Base-by-base conservation (phyloP, 192 early-diverging fungal genomes). In the Backusella liffmaniae region DNA sequence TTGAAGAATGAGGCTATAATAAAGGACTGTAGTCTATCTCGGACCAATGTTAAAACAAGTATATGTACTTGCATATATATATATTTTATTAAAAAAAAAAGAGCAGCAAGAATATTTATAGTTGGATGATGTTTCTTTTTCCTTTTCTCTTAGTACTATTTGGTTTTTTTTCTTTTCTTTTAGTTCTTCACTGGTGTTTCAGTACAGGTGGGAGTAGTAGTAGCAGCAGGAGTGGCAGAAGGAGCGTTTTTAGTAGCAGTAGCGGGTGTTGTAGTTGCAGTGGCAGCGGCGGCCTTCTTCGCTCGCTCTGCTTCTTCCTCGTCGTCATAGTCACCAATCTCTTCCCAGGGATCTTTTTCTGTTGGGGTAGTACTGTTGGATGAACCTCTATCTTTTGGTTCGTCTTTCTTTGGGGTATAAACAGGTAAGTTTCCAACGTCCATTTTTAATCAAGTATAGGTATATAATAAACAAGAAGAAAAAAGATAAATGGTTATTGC, bases 301-400 rank as follows among this genome's bases (percentile, higher is more conserved):
- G 56, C 56, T 29, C 0, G 21, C 29, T 62, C 3, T 29, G 56
- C 56, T 29, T 62, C 56, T 29, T 62, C 56, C 26, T 62, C 56
- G 56, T 62, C 56, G 56, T 62, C 56, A 23, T 62, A 62, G 56
- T 62, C 56, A 62, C 56, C 56, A 62, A 62, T 62, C 56, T 62
- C 56, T 3, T 62, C 56, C 56, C 56, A 62, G 26, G 23, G 56
- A 62, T 62, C 56, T 26, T 62, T 62, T 62, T 62, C 23, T 13
- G 23, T 23, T 23, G 56, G 56, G 6, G 21, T 29, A 9, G 21
- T 62, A 10, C 2, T 62, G 1, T 49, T 49, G 18, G 26, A 62
- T 29, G 56, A 3, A 12, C 29, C 56, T 62, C 56, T 62, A 23
- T 62, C 56, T 29, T 62, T 62, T 29, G 23, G 46, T 5, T 18